Conservation (phyloP, 2,329 filamentous ascomycete genomes). For the Alternaria longipes region DNA sequence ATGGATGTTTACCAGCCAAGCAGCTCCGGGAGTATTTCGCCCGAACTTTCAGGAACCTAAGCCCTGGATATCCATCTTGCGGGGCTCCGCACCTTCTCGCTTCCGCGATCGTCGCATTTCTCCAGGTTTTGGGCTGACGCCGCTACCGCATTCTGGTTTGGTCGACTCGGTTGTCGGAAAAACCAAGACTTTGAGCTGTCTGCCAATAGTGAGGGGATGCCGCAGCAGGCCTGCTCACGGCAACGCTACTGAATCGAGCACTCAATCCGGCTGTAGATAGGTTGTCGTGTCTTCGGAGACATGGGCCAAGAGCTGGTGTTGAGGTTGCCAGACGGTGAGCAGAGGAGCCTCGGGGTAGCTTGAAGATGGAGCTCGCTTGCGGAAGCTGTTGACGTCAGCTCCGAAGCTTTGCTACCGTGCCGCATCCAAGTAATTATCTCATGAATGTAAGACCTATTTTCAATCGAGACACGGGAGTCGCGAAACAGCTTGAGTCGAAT, state of each 20-base stretch:
- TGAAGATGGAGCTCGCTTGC: not conserved
- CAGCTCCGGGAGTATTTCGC: constrained; percentile 31
- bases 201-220: constrained; percentile 7
- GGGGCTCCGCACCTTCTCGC: constrained; percentile 32
- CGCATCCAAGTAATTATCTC: not conserved
- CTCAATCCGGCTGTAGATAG: not conserved
- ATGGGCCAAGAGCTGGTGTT: constrained; percentile 1
- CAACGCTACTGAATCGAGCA: not conserved
- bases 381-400: not conserved
- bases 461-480: too few relatives aligned
- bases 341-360: constrained; percentile 4
- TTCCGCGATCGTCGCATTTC: constrained; percentile 29
- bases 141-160: constrained; percentile 17
- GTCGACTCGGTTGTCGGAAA: constrained; percentile 19
- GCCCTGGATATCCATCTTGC: constrained; percentile 23
- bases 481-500: too few relatives aligned
- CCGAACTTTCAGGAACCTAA: constrained; percentile 36
- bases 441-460: not conserved
- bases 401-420: not conserved
- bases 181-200: constrained; percentile 21
- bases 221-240: not conserved
- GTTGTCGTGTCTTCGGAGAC: not conserved
- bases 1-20: constrained; percentile 35
- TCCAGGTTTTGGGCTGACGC: constrained; percentile 30
- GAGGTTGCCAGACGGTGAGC: not conserved